These are phyloP conservation scores for Talaromyces albobiverticillius DNA, from an alignment of 2,329 filamentous ascomycete species.

Conservation along the genomic window DNA sequence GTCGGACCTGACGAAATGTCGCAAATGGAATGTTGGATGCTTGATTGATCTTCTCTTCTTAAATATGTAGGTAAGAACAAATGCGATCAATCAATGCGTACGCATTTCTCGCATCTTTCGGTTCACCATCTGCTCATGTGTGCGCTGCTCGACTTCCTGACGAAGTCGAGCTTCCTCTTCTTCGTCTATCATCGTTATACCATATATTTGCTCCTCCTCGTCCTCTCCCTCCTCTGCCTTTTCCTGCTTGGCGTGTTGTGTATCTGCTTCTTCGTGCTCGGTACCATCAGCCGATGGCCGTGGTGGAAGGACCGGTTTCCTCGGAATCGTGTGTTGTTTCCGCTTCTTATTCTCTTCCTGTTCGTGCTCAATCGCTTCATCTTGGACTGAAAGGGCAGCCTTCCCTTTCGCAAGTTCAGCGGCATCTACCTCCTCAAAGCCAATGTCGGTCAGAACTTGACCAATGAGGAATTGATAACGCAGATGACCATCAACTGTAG, in stretches of 20 bases:
- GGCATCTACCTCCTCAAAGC: conserved; percentile 64
- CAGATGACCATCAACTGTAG: conserved; percentile 66
- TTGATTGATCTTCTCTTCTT: not conserved
- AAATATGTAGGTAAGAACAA: no score
- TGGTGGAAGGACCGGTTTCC: not conserved
- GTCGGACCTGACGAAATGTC: conserved; percentile 20
- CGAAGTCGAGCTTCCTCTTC: conserved; percentile 26
- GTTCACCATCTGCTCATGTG: conserved; percentile 27
- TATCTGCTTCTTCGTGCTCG: not conserved
- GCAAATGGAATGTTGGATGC: no score
- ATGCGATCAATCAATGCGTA: not conserved
- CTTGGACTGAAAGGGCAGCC: conserved; percentile 37
- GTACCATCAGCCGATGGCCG: not conserved
- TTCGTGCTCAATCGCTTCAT: conserved; percentile 37
- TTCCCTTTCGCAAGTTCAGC: conserved; percentile 44
- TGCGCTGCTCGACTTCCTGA: conserved; percentile 28
- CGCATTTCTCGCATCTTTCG: conserved; percentile 17
- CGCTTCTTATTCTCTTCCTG: conserved; percentile 29
- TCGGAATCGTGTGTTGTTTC: conserved; percentile 24
- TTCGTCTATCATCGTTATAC: conserved; percentile 15
- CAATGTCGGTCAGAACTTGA: conserved; percentile 63
- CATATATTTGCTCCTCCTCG: conserved; percentile 4
- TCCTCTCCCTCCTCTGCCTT: conserved; percentile 1
- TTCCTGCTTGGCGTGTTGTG: conserved; percentile 6
- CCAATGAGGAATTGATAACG: conserved; percentile 68